phyloP scores from a whole-genome alignment of 2,329 filamentous ascomycete species.

The Pestalotiopsis sp. region DNA sequence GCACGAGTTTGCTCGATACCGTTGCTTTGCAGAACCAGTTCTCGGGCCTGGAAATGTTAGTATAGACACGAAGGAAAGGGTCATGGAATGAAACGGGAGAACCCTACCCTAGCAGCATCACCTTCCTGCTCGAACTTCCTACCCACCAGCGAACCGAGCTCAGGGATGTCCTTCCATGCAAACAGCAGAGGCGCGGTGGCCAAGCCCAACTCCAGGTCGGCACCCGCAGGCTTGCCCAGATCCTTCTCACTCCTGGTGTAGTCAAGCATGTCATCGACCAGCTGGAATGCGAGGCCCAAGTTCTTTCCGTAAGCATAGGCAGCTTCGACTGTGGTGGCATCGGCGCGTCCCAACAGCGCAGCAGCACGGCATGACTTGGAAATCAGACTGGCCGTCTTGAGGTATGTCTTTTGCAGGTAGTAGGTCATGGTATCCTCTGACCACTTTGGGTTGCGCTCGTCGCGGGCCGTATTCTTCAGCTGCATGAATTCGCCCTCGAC shows the following conservation, averaged over 20 bases:
- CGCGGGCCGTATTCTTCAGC: constrained; percentile 89
- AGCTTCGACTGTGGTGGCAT: constrained; percentile 81
- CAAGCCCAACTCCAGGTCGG: constrained; percentile 89
- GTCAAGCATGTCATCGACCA: constrained; percentile 97
- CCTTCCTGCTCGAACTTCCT: constrained; percentile 85
- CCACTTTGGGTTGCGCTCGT: constrained; percentile 83
- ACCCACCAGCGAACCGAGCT: constrained; percentile 85
- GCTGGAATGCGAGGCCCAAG: constrained; percentile 90
- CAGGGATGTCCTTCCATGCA: constrained; percentile 87
- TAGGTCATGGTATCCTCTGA: constrained; percentile 89
- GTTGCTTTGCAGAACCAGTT: constrained; percentile 80
- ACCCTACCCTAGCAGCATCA: constrained; percentile 79
- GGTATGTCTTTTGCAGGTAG: constrained; percentile 97
- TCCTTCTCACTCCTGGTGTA: constrained; percentile 86
- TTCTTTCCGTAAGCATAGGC: constrained; percentile 94
- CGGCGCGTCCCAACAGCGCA: constrained; percentile 79
- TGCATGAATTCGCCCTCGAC: constrained; percentile 99
- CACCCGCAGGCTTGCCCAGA: constrained; percentile 91
- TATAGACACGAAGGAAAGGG: constrained; percentile 6
- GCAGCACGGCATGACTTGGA: constrained; percentile 93
- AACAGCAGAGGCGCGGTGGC: constrained; percentile 94
- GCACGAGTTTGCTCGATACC: constrained; percentile 91
- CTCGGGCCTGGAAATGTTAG: constrained; percentile 67
- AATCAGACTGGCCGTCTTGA: constrained; percentile 95
- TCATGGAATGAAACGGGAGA: background rate